Evolutionary conservation across 257 asterid genomes (phyloP).

Genomic region (Lavandula angustifolia): DNA sequence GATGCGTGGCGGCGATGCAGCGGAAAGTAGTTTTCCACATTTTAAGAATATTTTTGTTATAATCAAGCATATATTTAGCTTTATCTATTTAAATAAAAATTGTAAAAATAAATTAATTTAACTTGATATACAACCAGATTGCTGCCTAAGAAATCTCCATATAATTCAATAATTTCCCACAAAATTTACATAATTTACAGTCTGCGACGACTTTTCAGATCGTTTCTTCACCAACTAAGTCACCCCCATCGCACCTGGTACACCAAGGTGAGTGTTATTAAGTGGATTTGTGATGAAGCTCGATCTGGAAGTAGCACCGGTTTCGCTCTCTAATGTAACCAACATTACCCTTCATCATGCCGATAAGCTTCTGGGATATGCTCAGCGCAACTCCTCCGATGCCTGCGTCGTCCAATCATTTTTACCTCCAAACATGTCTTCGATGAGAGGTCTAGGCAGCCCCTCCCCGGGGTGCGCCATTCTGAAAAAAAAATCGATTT

Average conservation of each 20-base stretch:
- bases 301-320: conserved; percentile 47
- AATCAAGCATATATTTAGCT: no score
- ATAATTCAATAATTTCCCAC: not conserved
- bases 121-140: no score
- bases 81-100: no score
- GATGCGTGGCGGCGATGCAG: not conserved
- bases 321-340: conserved; percentile 46
- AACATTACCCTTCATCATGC: conserved; percentile 56
- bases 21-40: not conserved
- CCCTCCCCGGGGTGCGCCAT: conserved; percentile 71
- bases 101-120: no score
- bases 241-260: no score
- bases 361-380: conserved; percentile 46
- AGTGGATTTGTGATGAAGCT: conserved; percentile 42
- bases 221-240: no score
- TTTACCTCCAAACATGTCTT: conserved; percentile 47
- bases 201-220: no score
- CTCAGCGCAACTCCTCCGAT: conserved; percentile 57
- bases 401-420: conserved; percentile 38
- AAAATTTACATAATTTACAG: not conserved
- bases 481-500: conserved; percentile 32
- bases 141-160: no score
- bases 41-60: no score
- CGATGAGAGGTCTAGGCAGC: conserved; percentile 51
- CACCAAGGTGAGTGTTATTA: not conserved